Percentiles rank a stretch among this genome's conserved stretches.
Evolutionary conservation across 1,284 basidiomycete genomes (phyloP).

Genomic region (Malassezia nana): DNA sequence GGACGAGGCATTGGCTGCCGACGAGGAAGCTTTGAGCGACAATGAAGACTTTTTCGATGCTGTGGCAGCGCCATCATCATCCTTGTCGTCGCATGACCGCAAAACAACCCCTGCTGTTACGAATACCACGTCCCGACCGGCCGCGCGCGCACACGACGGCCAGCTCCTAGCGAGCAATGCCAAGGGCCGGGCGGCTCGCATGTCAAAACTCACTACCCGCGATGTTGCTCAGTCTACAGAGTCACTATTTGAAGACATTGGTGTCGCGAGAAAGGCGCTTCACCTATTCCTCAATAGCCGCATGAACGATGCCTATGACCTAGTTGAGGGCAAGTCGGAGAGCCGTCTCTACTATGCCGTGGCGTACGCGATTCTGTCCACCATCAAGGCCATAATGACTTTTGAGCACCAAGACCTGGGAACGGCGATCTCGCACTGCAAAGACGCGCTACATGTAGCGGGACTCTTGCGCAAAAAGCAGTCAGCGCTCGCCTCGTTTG

Average conservation of each 20-base stretch:
- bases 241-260: constrained; percentile 33
- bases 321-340: constrained; percentile 36
- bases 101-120: too few relatives aligned
- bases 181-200: constrained; percentile 28
- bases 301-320: constrained; percentile 44
- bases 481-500: constrained; percentile 31
- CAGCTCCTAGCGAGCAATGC: constrained; percentile 9
- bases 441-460: constrained; percentile 39
- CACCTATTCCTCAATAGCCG: constrained; percentile 46
- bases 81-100: too few relatives aligned
- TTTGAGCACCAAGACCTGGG: constrained; percentile 45
- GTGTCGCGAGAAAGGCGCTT: constrained; percentile 29
- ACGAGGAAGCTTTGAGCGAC: not conserved
- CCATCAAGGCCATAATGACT: constrained; percentile 48
- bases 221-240: constrained; percentile 29
- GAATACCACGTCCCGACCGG: too few relatives aligned
- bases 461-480: constrained; percentile 34
- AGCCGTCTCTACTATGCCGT: constrained; percentile 42
- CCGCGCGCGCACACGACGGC: not conserved
- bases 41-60: not conserved
- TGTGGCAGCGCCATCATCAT: too few relatives aligned
- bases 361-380: constrained; percentile 40
- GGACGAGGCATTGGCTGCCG: too few relatives aligned
- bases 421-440: constrained; percentile 43
- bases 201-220: constrained; percentile 27